These are phyloP conservation scores for Monosporozyma siamensis DNA, from an alignment of 805 yeast species.

Conservation along the genomic window DNA sequence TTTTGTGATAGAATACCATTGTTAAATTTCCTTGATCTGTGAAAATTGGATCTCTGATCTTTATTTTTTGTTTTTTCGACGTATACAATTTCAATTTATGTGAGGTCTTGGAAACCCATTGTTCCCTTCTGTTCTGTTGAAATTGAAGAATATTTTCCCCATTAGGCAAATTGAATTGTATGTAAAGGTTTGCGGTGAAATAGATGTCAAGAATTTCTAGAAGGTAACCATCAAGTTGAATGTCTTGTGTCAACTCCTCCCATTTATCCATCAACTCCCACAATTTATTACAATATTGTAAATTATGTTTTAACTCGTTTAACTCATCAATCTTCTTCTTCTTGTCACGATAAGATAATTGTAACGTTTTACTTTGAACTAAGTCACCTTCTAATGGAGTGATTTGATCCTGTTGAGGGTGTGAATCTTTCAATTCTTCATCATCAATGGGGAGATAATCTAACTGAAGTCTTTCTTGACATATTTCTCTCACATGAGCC, in stretches of 20 bases:
- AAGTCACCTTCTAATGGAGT: slow-evolving; percentile 8
- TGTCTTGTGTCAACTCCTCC: slow-evolving; percentile 13
- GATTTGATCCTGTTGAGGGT: background rate
- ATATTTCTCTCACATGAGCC: slow-evolving; percentile 11
- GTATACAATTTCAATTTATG: slow-evolving; percentile 7
- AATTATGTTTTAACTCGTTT: slow-evolving; percentile 15
- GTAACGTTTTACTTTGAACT: slow-evolving; percentile 26
- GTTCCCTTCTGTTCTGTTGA: slow-evolving; percentile 9
- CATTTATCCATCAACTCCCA: slow-evolving; percentile 14
- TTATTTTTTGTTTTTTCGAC: background rate
- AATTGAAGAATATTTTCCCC: slow-evolving; percentile 13
- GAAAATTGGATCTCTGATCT: too few species aligned
- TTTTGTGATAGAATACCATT: too few species aligned
- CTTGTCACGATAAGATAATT: slow-evolving; percentile 18
- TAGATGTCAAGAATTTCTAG: slow-evolving; percentile 12
- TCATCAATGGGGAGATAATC: slow-evolving; percentile 16
- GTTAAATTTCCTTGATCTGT: too few species aligned
- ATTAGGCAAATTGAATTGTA: slow-evolving; percentile 20
- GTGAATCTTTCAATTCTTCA: slow-evolving; percentile 9
- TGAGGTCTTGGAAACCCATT: slow-evolving; percentile 7
- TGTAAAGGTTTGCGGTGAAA: slow-evolving; percentile 21
- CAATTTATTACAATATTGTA: slow-evolving; percentile 14
- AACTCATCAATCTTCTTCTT: slow-evolving; percentile 15
- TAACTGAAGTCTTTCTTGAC: slow-evolving; percentile 13
- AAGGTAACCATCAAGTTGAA: background rate